Evolutionary conservation across 2,329 filamentous ascomycete genomes (phyloP), one percentile per base, ranked within the genome.

Genomic region (Aspergillus amoenus): DNA sequence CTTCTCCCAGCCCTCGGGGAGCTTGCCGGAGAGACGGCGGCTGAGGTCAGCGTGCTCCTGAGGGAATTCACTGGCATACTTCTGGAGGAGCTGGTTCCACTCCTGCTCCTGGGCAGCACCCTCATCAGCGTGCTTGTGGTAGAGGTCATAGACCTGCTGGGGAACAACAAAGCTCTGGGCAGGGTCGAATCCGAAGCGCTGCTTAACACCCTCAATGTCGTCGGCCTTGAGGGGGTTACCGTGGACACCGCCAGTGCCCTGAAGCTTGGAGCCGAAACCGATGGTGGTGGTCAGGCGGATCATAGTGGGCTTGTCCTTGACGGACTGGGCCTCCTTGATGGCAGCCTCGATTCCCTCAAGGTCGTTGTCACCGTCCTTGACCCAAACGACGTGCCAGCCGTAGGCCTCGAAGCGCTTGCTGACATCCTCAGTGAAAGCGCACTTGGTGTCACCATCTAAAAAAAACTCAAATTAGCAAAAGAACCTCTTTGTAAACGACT

Each of bases 281-380:
- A 99, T 99, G 77, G 90, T 97, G 74, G 94, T 99, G 76, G 88
- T 92, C 70, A 99, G 87, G 84, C 96, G 93, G 84, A 99, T 97
- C 72, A 99, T 82, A 61, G 93, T 89, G 64, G 94, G 94, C 89
- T 97, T 99, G 84, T 97, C 86, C 78, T 87, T 97, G 79, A 95
- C 89, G 65, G 87, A 82, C 82, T 93, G 87, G 76, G 87, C 89
- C 81, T 90, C 85, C 78, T 87, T 85, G 77, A 99, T 90, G 69
- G 94, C 94, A 62, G 84, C 86, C 82, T 96, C 92, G 61, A 99
- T 97, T 72, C 78, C 87, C 66, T 87, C 88, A 57, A 97, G 87
- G 79, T 97, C 91, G 76, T 85, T 78, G 83, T 99, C 90, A 78
- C 94, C 94, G 70, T 97, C 87, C 70, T 88, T 81, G 75, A 99